Base-by-base conservation (phyloP, 306 rosid species). In the Medicago truncatula region DNA sequence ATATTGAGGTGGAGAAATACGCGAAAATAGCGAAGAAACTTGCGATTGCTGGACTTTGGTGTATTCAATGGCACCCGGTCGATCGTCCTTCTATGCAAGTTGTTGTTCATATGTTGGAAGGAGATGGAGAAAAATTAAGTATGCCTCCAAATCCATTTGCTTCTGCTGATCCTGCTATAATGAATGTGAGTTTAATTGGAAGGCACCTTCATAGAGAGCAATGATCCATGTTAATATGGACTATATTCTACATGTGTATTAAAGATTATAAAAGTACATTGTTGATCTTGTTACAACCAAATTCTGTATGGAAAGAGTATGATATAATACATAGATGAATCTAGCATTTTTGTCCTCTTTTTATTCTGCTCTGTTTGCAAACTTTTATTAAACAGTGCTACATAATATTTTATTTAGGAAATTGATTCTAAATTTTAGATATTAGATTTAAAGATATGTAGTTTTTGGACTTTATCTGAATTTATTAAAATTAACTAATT, bases 71-170 rank as follows among this genome's bases (percentile, higher is more conserved):
- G 79, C 79, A 75, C 36, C 72, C 79, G 3, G 25, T 64, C 0
- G 72, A 75, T 50, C 72, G 72, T 13, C 79, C 79, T 17, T 39
- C 79, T 3, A 76, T 76, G 73, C 58, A 76, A 65, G 54, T 65
- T 76, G 79, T 76, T 14, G 65, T 76, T 38, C 79, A 76, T 31
- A 76, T 76, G 73, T 52, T 76, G 54, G 73, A 63, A 50, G 79
- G 79, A 76, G 79, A 50, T 18, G 79, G 64, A 36, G 64, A 36
- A 0, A 76, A 76, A 11, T 76, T 76, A 41, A 65, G 17, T 14
- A 21, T 76, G 44, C 67, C 67, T 2, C 74, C 66, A 1, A 76
- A 76, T 54, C 80, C 80, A 12, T 76, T 76, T 76, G 80, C 65
- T 59, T 66, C 80, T 13, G 54, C 73, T 20, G 58, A 52, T 76